Evolutionary conservation across 306 rosid species (phyloP).

Genomic region (Quercus berberidifolia): DNA sequence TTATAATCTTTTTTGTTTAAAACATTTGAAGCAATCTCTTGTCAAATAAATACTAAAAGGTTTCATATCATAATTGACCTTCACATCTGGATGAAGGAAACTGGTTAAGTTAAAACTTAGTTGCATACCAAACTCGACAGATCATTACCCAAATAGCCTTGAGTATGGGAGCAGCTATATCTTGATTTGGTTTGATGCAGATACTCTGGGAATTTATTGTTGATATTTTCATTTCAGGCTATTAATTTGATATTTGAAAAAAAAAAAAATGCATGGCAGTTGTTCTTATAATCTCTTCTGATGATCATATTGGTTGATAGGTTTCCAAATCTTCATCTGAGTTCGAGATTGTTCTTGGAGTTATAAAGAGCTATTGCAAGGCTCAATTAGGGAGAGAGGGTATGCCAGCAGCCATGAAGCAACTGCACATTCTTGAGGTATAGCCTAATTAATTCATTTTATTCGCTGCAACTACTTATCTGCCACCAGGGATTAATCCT

Average conservation of each 20-base stretch:
- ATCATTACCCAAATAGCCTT: slow-evolving; percentile 5
- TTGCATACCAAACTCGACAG: neutral
- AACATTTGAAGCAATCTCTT: neutral
- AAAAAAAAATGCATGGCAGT: neutral
- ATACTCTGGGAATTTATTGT: neutral
- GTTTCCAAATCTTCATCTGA: slow-evolving; percentile 79
- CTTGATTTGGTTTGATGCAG: neutral
- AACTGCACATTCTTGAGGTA: slow-evolving; percentile 83
- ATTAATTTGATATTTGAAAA: neutral
- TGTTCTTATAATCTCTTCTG: slow-evolving; percentile 24
- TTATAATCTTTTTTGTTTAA: neutral
- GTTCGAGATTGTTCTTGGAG: slow-evolving; percentile 87
- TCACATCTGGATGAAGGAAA: no score
- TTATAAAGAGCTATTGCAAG: slow-evolving; percentile 77
- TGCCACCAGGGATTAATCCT: slow-evolving; percentile 3
- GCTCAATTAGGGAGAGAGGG: slow-evolving; percentile 59
- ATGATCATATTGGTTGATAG: slow-evolving; percentile 34
- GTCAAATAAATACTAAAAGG: neutral
- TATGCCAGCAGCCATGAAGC: slow-evolving; percentile 62
- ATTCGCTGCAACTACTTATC: slow-evolving; percentile 14
- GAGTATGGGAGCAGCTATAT: neutral
- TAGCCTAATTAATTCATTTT: slow-evolving; percentile 15
- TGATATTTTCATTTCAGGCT: slow-evolving; percentile 17
- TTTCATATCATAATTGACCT: neutral
- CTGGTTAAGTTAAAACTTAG: neutral